These are phyloP conservation scores for Pterocarpus macrocarpus DNA, from an alignment of 306 rosid genomes.

Conservation along the genomic window DNA sequence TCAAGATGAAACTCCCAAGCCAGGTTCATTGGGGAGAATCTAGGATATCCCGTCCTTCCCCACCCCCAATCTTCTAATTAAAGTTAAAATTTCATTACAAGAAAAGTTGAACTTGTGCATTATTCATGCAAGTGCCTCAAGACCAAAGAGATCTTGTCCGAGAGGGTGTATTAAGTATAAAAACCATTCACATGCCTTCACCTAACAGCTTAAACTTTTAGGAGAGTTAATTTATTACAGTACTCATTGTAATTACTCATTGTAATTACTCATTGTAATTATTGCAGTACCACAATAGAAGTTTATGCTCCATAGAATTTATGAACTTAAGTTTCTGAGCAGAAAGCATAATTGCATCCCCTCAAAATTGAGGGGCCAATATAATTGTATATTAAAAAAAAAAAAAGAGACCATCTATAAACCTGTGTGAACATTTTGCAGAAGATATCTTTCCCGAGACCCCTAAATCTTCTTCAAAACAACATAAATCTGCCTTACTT, in stretches of 20 bases:
- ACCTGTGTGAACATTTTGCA: not conserved
- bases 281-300: slow-evolving; percentile 14
- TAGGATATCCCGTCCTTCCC: not conserved
- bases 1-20: not conserved
- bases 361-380: not conserved
- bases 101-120: not conserved
- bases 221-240: too few relatives aligned
- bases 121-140: too few relatives aligned
- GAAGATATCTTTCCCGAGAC: not conserved
- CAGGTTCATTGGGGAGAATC: not conserved
- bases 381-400: not conserved
- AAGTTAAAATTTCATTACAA: not conserved
- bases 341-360: not conserved
- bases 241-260: not conserved
- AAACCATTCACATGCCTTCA: too few relatives aligned
- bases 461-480: slow-evolving; percentile 30
- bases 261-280: not conserved
- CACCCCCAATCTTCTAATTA: not conserved
- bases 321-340: not conserved
- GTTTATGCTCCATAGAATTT: not conserved
- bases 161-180: too few relatives aligned
- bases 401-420: not conserved
- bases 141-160: too few relatives aligned
- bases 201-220: too few relatives aligned
- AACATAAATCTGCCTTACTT: slow-evolving; percentile 29